phyloP scores from a whole-genome alignment of 2,329 filamentous ascomycete species.

The Xylogone sp. region DNA sequence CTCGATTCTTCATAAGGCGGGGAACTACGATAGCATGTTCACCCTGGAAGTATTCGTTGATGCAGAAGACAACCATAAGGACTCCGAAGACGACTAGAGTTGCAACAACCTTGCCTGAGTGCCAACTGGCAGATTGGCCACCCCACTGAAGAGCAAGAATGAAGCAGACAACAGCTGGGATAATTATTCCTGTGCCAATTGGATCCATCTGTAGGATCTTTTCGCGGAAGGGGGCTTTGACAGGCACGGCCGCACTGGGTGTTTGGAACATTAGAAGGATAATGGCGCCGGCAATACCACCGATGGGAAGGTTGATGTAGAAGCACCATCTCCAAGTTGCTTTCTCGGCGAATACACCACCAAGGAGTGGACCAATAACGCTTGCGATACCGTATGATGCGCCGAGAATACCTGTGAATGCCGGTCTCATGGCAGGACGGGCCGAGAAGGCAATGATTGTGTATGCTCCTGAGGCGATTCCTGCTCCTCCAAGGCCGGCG shows the following conservation, averaged over 20 bases:
- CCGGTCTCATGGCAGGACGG: conserved; percentile 27
- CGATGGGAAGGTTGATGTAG: conserved; percentile 41
- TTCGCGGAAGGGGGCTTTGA: conserved; percentile 33
- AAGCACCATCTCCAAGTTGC: conserved; percentile 31
- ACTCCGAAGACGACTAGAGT: conserved; percentile 36
- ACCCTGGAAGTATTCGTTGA: conserved; percentile 38
- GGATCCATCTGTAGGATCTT: conserved; percentile 47
- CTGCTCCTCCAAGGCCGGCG: conserved; percentile 29
- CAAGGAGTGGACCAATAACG: conserved; percentile 31
- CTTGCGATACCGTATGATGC: conserved; percentile 24
- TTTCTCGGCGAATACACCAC: conserved; percentile 32
- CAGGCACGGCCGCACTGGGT: conserved; percentile 34
- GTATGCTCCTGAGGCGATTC: conserved; percentile 35
- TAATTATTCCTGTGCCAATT: conserved; percentile 39
- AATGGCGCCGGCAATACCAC: conserved; percentile 33
- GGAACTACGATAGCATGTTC: conserved; percentile 47
- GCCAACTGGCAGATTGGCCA: conserved; percentile 41
- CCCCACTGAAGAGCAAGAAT: conserved; percentile 47
- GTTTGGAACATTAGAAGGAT: conserved; percentile 40
- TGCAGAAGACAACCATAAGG: conserved; percentile 30
- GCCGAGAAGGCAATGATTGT: conserved; percentile 39
- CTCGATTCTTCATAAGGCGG: conserved; percentile 38
- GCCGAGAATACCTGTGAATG: conserved; percentile 31
- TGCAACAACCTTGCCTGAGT: conserved; percentile 36
- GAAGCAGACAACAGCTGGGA: conserved; percentile 39